phyloP scores from a whole-genome alignment of 768 basidiomycete genomes.

The Auricularia cornea region DNA sequence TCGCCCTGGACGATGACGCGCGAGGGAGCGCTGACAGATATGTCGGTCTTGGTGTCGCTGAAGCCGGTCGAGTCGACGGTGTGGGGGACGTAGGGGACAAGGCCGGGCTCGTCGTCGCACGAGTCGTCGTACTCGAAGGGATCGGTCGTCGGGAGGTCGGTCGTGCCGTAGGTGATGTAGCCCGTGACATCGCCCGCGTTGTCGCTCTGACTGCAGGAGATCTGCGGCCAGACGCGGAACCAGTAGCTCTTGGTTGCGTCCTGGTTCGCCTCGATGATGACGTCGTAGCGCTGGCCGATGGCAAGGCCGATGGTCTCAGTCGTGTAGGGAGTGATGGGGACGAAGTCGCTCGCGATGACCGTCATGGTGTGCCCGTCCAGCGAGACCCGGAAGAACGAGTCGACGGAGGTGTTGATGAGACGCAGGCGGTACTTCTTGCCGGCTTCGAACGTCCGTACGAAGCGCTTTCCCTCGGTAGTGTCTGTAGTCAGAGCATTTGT shows the following conservation, averaged over 20 bases:
- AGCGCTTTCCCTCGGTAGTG: neutral
- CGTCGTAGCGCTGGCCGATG: constrained; percentile 4
- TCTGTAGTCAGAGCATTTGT: neutral
- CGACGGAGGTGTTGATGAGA: constrained; percentile 3
- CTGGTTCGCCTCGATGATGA: constrained; percentile 4
- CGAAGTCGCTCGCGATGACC: constrained; percentile 3
- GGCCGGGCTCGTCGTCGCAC: neutral
- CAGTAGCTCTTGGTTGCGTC: constrained; percentile 3
- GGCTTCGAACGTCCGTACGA: neutral
- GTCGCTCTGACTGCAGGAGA: neutral
- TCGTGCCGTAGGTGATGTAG: neutral
- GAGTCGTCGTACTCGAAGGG: neutral
- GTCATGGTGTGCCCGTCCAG: neutral
- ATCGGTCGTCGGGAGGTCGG: neutral
- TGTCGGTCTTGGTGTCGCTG: neutral
- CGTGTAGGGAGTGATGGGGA: neutral
- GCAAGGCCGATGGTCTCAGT: neutral
- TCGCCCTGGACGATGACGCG: neutral
- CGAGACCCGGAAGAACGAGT: constrained; percentile 5
- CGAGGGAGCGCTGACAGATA: neutral
- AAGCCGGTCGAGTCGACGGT: neutral
- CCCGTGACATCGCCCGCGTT: neutral
- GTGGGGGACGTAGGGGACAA: neutral
- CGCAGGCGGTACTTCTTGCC: constrained; percentile 6
- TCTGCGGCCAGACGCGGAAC: neutral